Evolutionary conservation across 768 basidiomycete genomes (phyloP), one percentile per base, ranked within the genome.

Genomic region (Rhizopogon salebrosus): DNA sequence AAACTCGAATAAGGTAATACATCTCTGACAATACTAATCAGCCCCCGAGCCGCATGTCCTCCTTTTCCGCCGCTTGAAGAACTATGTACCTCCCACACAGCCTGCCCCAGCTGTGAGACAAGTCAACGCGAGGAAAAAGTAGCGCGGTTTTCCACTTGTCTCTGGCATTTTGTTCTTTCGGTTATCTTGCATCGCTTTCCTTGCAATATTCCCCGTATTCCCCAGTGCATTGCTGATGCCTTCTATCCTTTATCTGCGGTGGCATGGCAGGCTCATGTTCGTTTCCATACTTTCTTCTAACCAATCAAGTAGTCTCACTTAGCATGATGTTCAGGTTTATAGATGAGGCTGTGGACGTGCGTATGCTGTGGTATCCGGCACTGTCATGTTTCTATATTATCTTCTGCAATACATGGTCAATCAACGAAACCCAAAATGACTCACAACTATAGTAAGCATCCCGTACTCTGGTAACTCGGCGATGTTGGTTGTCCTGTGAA

Each of bases 1-100:
- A 16, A 40, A 13, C 46, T 48, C 42, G 23, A 14, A 36, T 24
- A 45, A 39, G 46, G 35, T 49, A 23, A 40, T 51, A 18, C 20
- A n/a, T 23, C 45, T 23, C 58, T 68, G 36, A 68, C 48, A 35
- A 36, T 10, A 13, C 31, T 13, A 48, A 18, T 41, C 59, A 93
- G 92, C 89, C 38, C 93, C 93, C 7, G 92, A 92, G 68, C 92
- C 93, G 9, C 93, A 95, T 66, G 92, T 97, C 54, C 79, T 98
- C 22, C 85, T 97, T 52, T 98, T 98, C 72, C 84, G 95, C 62
- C 85, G 95, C 51, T 65, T 78, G 8, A 88, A 86, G 70, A 80
- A 87, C 65, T 88, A 77, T 55, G 80, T 73, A 27, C 73, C 77
- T 51, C 80, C 81, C 14, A 62, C 71, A 22, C 82, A 71, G 42